Evolutionary conservation across 768 basidiomycete species (phyloP).

Genomic region (Mycena maculata): DNA sequence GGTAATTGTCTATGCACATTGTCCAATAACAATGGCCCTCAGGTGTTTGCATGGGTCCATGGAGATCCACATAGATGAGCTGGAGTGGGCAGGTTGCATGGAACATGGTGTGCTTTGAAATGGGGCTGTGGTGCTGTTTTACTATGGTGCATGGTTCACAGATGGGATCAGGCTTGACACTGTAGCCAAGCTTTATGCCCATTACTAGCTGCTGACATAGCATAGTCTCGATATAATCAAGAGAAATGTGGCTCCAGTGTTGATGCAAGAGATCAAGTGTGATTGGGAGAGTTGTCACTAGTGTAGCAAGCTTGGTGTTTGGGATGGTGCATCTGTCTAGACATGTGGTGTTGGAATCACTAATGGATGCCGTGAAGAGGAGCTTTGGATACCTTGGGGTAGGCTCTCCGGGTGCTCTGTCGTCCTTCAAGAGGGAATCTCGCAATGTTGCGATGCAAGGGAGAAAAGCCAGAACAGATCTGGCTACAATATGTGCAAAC

Average conservation of each 20-base stretch:
- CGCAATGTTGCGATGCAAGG: no score
- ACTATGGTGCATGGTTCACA: slow-evolving; percentile 37
- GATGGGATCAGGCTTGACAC: slow-evolving; percentile 35
- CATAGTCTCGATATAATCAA: not conserved
- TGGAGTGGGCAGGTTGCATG: slow-evolving; percentile 28
- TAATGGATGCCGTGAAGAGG: slow-evolving; percentile 12
- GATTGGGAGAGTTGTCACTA: slow-evolving; percentile 11
- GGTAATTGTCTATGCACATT: slow-evolving; percentile 44
- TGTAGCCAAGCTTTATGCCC: slow-evolving; percentile 29
- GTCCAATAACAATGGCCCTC: slow-evolving; percentile 44
- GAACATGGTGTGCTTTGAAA: not conserved
- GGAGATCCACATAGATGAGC: slow-evolving; percentile 44
- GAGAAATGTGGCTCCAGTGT: slow-evolving; percentile 35
- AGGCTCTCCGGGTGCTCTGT: no score
- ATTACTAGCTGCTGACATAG: slow-evolving; percentile 17
- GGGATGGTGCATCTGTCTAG: slow-evolving; percentile 33
- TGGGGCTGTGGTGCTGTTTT: slow-evolving; percentile 35
- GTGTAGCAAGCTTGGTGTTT: not conserved
- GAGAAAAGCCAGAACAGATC: no score
- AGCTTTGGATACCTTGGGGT: not conserved
- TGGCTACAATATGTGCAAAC: no score
- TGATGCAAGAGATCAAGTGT: slow-evolving; percentile 39
- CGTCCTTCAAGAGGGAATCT: no score
- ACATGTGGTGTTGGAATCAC: slow-evolving; percentile 33
- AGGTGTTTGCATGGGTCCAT: slow-evolving; percentile 39